phyloP scores from a whole-genome alignment of 2,329 filamentous ascomycete genomes.

The Phaeosphaeriaceae sp. region DNA sequence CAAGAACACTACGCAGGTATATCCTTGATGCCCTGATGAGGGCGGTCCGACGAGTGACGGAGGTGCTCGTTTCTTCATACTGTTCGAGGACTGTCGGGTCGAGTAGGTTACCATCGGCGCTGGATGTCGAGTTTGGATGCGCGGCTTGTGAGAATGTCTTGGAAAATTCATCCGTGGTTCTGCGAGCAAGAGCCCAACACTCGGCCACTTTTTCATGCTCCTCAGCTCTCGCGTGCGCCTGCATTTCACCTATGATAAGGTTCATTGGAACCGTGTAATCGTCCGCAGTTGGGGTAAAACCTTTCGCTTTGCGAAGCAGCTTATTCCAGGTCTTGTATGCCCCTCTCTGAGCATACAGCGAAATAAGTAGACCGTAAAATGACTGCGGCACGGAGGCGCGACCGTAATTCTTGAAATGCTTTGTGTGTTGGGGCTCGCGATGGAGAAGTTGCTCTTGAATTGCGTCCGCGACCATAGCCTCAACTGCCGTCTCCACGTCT shows the following conservation, averaged over 20 bases:
- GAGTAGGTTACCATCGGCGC: constrained; percentile 26
- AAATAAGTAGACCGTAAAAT: constrained; percentile 65
- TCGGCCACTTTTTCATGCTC: constrained; percentile 68
- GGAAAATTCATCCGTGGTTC: constrained; percentile 56
- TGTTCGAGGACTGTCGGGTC: constrained; percentile 28
- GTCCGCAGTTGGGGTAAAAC: constrained; percentile 18
- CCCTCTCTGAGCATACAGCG: constrained; percentile 59
- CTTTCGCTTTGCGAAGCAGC: constrained; percentile 31
- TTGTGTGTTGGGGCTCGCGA: constrained; percentile 32
- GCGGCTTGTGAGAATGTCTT: constrained; percentile 41
- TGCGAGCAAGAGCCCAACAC: constrained; percentile 71
- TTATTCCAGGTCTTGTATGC: constrained; percentile 52
- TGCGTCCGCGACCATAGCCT: constrained; percentile 35
- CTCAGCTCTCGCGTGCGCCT: constrained; percentile 65
- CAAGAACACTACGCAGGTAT: constrained; percentile 61
- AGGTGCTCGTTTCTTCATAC: constrained; percentile 31
- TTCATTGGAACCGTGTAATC: constrained; percentile 43
- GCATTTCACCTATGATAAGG: constrained; percentile 68
- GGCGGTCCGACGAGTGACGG: constrained; percentile 55
- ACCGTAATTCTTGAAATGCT: constrained; percentile 33
- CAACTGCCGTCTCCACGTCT: constrained; percentile 36
- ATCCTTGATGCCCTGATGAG: constrained; percentile 58
- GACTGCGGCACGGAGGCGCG: constrained; percentile 56
- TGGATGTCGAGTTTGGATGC: constrained; percentile 40
- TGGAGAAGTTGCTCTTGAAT: constrained; percentile 35